Conservation (phyloP, 2,329 filamentous ascomycete species). For the Orbilia quercus region DNA sequence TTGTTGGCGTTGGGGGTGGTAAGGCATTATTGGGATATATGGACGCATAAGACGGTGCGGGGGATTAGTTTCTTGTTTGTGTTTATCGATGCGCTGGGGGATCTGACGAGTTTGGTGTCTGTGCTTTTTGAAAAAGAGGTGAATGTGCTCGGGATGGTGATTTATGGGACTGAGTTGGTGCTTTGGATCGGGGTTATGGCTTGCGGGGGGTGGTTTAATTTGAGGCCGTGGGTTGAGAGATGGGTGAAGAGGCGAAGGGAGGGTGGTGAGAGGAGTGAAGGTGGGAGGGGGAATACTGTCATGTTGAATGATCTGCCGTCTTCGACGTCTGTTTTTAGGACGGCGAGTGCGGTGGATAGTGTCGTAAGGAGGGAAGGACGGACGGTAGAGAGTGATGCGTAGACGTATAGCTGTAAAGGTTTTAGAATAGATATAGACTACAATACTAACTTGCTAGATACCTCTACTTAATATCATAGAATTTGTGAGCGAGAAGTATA, state of each 20-base stretch:
- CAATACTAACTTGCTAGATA: no score
- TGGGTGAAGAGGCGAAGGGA: constrained; percentile 58
- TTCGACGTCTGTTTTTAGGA: constrained; percentile 74
- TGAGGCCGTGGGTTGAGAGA: constrained; percentile 70
- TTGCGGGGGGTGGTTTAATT: constrained; percentile 74
- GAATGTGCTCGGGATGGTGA: constrained; percentile 73
- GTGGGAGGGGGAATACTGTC: constrained; percentile 59
- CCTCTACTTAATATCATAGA: no score
- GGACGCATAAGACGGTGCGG: constrained; percentile 72
- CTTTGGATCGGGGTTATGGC: constrained; percentile 76
- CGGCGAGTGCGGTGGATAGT: constrained; percentile 62
- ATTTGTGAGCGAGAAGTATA: no score
- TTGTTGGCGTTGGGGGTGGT: constrained; percentile 75
- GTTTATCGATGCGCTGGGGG: constrained; percentile 75
- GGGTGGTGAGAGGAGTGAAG: neutral
- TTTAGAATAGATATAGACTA: no score
- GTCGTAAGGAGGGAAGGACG: constrained; percentile 13
- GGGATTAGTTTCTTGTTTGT: constrained; percentile 80
- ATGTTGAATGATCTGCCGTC: constrained; percentile 68
- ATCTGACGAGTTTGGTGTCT: constrained; percentile 74
- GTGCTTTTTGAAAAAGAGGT: constrained; percentile 72
- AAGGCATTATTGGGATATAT: constrained; percentile 77
- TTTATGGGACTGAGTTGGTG: constrained; percentile 74
- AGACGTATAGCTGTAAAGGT: neutral
- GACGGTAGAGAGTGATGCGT: constrained; percentile 21